A percentile compares a stretch with the other conserved stretches of the same genome.
These are phyloP conservation scores for Endoconidiophora polonica DNA, from an alignment of 2,329 filamentous ascomycete genomes.

Conservation along the genomic window DNA sequence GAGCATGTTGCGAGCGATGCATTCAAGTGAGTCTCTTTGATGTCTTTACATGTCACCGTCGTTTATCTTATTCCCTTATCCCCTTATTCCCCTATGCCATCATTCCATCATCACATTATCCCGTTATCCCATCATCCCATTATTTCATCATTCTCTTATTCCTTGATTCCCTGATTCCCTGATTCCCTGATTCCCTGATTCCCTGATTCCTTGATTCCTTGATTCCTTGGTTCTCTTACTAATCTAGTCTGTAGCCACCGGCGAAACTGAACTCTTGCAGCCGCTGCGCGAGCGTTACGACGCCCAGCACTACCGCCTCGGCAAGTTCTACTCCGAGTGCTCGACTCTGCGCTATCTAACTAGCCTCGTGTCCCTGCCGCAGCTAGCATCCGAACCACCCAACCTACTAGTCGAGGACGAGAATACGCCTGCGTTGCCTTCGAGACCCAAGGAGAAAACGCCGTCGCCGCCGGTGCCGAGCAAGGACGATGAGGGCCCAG, in stretches of 20 bases:
- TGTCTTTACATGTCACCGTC: not conserved
- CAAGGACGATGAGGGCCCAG: slow-evolving; percentile 57
- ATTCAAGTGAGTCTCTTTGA: slow-evolving; percentile 52
- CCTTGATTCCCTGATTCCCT: too few relatives aligned
- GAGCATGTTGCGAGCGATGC: slow-evolving; percentile 97
- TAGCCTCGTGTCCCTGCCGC: slow-evolving; percentile 88
- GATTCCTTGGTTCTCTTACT: too few relatives aligned
- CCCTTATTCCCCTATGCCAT: not conserved
- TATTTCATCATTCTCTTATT: not conserved
- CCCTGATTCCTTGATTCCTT: not conserved
- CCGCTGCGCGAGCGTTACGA: slow-evolving; percentile 80
- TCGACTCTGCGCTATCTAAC: slow-evolving; percentile 94
- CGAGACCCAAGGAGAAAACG: slow-evolving; percentile 53
- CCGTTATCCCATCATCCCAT: not conserved
- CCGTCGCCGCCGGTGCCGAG: slow-evolving; percentile 53
- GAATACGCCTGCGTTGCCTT: slow-evolving; percentile 64
- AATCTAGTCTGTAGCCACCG: slow-evolving; percentile 43
- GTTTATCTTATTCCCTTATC: not conserved
- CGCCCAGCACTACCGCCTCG: slow-evolving; percentile 87
- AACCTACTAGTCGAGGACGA: slow-evolving; percentile 78
- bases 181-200: not conserved
- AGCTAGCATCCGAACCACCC: slow-evolving; percentile 84
- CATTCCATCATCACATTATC: not conserved
- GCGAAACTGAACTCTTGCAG: slow-evolving; percentile 81
- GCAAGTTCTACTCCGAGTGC: slow-evolving; percentile 98